A percentile compares a stretch with the other conserved stretches of the same genome.
These are phyloP conservation scores for Pholiota conissans DNA, from an alignment of 768 basidiomycete species.

Conservation along the genomic window DNA sequence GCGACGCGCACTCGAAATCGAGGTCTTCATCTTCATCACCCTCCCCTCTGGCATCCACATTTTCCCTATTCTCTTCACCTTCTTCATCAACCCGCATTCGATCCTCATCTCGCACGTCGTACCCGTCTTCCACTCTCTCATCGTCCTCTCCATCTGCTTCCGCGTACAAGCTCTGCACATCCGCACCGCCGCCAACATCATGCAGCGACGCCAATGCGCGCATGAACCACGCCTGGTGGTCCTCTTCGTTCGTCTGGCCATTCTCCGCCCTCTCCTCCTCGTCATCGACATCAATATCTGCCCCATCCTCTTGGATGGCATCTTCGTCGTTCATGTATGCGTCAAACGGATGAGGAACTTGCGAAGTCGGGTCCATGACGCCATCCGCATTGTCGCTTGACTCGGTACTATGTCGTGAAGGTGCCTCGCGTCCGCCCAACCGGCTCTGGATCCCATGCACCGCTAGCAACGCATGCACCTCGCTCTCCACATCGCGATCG, in stretches of 20 bases:
- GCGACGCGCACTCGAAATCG: constrained; percentile 18
- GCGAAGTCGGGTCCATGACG: constrained; percentile 15
- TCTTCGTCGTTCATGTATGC: constrained; percentile 19
- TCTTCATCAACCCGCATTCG: constrained; percentile 19
- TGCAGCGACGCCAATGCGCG: constrained; percentile 4
- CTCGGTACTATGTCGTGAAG: not conserved
- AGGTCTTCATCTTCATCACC: constrained; percentile 25
- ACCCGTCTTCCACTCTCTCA: not conserved
- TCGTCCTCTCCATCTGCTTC: not conserved
- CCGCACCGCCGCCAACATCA: not conserved
- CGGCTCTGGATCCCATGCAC: constrained; percentile 46
- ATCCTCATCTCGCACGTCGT: not conserved
- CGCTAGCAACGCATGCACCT: constrained; percentile 55
- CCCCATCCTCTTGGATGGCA: constrained; percentile 14
- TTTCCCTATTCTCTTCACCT: constrained; percentile 9
- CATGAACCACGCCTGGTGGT: constrained; percentile 10
- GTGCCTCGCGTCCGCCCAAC: constrained; percentile 2
- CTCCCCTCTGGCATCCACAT: constrained; percentile 1
- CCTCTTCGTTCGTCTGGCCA: constrained; percentile 18
- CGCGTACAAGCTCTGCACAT: not conserved
- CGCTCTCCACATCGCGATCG: constrained; percentile 53
- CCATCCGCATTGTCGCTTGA: not conserved
- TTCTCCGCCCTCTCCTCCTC: constrained; percentile 14
- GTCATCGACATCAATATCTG: constrained; percentile 14
- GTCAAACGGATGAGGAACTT: constrained; percentile 6